phyloP scores from a whole-genome alignment of 345 rosid species.

The Noccaea bulbosa region DNA sequence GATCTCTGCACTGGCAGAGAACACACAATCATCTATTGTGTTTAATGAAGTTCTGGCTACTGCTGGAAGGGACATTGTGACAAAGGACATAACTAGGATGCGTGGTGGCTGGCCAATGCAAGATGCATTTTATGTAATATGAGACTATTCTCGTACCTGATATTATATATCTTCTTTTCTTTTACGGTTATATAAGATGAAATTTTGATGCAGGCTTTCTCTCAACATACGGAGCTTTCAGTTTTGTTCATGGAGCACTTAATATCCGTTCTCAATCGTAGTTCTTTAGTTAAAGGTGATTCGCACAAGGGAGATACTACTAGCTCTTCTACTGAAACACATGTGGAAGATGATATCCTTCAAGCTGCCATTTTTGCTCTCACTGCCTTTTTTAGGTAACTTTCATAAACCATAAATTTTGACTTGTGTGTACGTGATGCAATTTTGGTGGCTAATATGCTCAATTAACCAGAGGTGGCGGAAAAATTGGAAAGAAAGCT shows the following conservation, averaged over 20 bases:
- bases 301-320: conserved; percentile 65
- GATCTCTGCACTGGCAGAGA: conserved; percentile 86
- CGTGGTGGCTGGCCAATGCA: conserved; percentile 99
- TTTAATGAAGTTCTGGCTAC: conserved; percentile 81
- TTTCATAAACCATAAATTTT: conserved; percentile 20
- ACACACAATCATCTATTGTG: conserved; percentile 70
- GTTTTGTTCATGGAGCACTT: conserved; percentile 79
- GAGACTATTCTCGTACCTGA: conserved; percentile 5
- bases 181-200: neutral
- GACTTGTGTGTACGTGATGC: conserved; percentile 15
- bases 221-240: conserved; percentile 81
- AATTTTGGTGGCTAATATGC: conserved; percentile 38
- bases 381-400: conserved; percentile 86
- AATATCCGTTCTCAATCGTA: conserved; percentile 70
- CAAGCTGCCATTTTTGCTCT: conserved; percentile 88
- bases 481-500: conserved; percentile 89
- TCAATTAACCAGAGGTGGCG: conserved; percentile 75
- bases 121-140: conserved; percentile 74
- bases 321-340: conserved; percentile 54
- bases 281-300: conserved; percentile 57
- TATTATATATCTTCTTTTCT: neutral
- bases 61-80: conserved; percentile 87
- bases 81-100: conserved; percentile 93
- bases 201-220: conserved; percentile 63
- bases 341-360: conserved; percentile 63